Conservation (phyloP, 2,329 filamentous ascomycete species). For the Tolypocladium pustulatum region DNA sequence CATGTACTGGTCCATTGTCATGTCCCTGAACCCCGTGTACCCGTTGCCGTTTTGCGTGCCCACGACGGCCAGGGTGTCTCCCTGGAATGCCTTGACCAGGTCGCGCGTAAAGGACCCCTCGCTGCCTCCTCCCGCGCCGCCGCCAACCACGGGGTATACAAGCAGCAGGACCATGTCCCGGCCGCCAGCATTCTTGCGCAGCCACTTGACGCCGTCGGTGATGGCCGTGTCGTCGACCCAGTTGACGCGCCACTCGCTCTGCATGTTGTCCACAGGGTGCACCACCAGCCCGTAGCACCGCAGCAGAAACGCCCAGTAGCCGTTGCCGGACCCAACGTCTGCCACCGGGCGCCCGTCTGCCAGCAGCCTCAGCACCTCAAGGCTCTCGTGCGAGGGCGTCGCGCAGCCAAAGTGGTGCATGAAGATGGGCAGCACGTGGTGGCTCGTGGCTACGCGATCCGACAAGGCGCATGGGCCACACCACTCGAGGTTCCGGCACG, state of each 20-base stretch:
- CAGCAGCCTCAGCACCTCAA: conserved; percentile 48
- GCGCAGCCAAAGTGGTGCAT: conserved; percentile 75
- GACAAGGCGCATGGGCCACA: conserved; percentile 46
- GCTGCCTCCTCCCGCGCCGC: conserved; percentile 53
- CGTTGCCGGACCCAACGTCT: conserved; percentile 62
- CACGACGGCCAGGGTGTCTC: conserved; percentile 58
- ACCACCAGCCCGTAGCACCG: conserved; percentile 45
- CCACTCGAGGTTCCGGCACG: conserved; percentile 54
- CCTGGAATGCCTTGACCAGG: conserved; percentile 49
- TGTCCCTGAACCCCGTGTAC: conserved; percentile 57
- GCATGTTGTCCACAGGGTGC: conserved; percentile 54
- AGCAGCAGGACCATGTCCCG: conserved; percentile 52
- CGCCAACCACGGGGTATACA: conserved; percentile 63
- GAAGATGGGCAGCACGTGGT: conserved; percentile 60
- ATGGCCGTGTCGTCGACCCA: conserved; percentile 61
- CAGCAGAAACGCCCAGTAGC: conserved; percentile 67
- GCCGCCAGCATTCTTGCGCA: conserved; percentile 37
- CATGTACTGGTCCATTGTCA: conserved; percentile 59
- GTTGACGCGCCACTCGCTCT: conserved; percentile 55
- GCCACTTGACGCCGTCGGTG: conserved; percentile 48
- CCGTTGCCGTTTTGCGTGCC: conserved; percentile 67
- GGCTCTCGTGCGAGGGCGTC: conserved; percentile 55
- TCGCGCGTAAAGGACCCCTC: conserved; percentile 54
- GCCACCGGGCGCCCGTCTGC: conserved; percentile 43
- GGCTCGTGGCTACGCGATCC: conserved; percentile 41